Percentiles rank a stretch among this genome's conserved stretches.
phyloP scores from a whole-genome alignment of 2,329 filamentous ascomycete species.

The Sclerotinia nivalis region DNA sequence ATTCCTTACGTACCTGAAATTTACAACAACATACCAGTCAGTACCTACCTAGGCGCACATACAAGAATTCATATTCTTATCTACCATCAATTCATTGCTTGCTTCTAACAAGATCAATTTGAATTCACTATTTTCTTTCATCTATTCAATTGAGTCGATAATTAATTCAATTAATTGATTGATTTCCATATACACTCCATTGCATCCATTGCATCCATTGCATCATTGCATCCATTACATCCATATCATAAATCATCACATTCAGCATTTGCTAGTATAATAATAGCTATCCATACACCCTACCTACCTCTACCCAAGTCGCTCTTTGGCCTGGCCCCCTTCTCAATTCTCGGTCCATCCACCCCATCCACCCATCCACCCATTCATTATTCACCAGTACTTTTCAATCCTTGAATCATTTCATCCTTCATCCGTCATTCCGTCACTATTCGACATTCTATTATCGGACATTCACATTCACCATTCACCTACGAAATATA shows the following conservation, averaged over 20 bases:
- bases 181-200: too few relatives aligned
- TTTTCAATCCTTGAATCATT: constrained; percentile 2
- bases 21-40: too few relatives aligned
- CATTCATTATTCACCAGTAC: not conserved
- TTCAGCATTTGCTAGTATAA: not conserved
- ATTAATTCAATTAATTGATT: too few relatives aligned
- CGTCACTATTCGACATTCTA: not conserved
- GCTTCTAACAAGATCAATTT: not conserved
- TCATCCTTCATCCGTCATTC: not conserved
- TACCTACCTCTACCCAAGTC: not conserved
- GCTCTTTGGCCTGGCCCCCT: constrained; percentile 4
- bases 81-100: not conserved
- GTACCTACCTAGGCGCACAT: too few relatives aligned
- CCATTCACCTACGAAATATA: not conserved
- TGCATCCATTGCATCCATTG: too few relatives aligned
- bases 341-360: constrained; percentile 10
- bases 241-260: not conserved
- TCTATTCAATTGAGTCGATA: not conserved
- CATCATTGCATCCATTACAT: too few relatives aligned
- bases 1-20: not conserved
- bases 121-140: not conserved
- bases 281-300: not conserved
- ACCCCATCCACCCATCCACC: not conserved
- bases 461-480: not conserved
- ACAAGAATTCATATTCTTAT: too few relatives aligned